Evolutionary conservation across 2,329 filamentous ascomycete species (phyloP), one percentile per base, ranked within the genome.

Genomic region (Penicillium expansum): DNA sequence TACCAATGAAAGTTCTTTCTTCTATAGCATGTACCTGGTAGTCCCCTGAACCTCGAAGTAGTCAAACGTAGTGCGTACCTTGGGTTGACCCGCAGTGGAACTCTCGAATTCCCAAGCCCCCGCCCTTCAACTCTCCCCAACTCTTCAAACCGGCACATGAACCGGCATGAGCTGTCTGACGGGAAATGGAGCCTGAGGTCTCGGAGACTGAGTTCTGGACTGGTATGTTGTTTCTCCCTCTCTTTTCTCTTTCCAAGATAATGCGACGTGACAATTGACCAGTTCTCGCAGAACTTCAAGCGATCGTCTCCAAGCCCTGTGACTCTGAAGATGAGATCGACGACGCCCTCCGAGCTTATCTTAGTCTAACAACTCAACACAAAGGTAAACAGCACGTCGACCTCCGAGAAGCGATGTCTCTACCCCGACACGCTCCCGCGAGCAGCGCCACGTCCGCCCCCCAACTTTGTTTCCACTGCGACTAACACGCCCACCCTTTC

Each of bases 161-260:
- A 65, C 69, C 71, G 71, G 67, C 35, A 73, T 73, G 73, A 71
- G 64, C 70, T 68, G 62, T 67, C 67, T 66, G 67, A 63, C 63
- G 72, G 77, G 76, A 75, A 74, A 87, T 87, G 85, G 77, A 89
- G 78, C 84, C 85, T 77, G 88, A 92, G 76, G 83, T 83, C 70
- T 83, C 82, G 75, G 88, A 92, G 76, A 87, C 86, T 75, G 90
- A 91, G 77, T 92, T 96, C 79, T 97, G 92, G 93, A 82, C 87
- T 76, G 90, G 92, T 96, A 74, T 73, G 83, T 71, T 24, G 16
- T 27, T 57, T 32, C n/a, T 38, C 48, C 22, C 11, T 2, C 5
- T 10, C 6, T 24, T 14, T 49, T 51, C 38, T 44, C 11, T 29
- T 48, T 54, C 45, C 43, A 43, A 48, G 52, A 39, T 45, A 48